phyloP scores from a whole-genome alignment of 2,329 filamentous ascomycete genomes.

The Aspergillus puulaauensis region DNA sequence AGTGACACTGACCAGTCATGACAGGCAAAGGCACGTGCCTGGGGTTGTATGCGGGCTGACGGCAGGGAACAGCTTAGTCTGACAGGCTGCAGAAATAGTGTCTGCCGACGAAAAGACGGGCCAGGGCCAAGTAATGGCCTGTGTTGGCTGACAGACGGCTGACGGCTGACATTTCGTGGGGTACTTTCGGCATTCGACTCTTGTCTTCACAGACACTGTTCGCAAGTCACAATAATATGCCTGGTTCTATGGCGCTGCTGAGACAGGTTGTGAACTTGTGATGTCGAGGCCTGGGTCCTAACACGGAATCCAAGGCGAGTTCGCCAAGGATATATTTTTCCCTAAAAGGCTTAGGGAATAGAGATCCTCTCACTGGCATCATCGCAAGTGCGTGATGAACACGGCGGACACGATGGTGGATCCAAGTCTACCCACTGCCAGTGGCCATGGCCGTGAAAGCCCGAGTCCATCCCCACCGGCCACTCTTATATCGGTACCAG shows the following conservation, averaged over 20 bases:
- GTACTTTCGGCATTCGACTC: not conserved
- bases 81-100: not conserved
- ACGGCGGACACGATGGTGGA: not conserved
- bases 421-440: not conserved
- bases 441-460: not conserved
- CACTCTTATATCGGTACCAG: conserved; percentile 1
- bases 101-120: not conserved
- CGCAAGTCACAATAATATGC: no score
- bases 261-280: no score
- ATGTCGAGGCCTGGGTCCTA: not conserved
- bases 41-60: conserved; percentile 4
- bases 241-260: no score
- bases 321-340: not conserved
- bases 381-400: not conserved
- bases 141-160: not conserved
- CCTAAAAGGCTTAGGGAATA: not conserved
- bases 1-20: not conserved
- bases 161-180: not conserved
- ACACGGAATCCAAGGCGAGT: not conserved
- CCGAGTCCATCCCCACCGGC: not conserved
- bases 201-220: not conserved
- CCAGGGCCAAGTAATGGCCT: not conserved
- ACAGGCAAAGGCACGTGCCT: conserved; percentile 4
- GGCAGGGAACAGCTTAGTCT: not conserved
- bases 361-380: not conserved